Evolutionary conservation across 179 eudicot genomes (phyloP), one percentile per base, ranked within the genome.

Genomic region (Carnegiea gigantea): DNA sequence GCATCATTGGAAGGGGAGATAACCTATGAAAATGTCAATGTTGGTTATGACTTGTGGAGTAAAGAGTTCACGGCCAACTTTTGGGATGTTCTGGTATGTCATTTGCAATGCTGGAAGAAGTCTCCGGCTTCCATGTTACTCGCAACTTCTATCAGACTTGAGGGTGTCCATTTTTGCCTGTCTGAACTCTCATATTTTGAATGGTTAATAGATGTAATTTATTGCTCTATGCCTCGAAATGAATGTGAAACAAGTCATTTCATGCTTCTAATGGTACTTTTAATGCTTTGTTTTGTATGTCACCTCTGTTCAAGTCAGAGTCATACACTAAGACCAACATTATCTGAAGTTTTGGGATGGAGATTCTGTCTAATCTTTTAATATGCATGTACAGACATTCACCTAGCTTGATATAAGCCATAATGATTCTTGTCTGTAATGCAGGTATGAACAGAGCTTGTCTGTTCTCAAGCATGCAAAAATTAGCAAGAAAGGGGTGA

Each of bases 401-500:
- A 6, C 15, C 54, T 43, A n/a, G 57, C 46, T 21, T 77, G 48
- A 21, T 23, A 23, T 64, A 75, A 57, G 48, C 13, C 23, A 23
- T 64, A 75, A 57, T 75, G 81, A 84, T 80, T 48, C 49, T 77
- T 20, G 49, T 44, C 53, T 23, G 76, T 83, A 79, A 78, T 85
- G 82, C 83, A 95, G 99, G 81, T 95, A 95, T 77, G 90, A 93
- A 44, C 99, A 95, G 85, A 93, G 99, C 86, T 83, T 95, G 84
- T 90, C 93, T 18, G 98, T 95, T 60, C 88, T 95, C 36, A 90
- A 90, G 86, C 94, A 95, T 86, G 99, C 98, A 72, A 95, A 95
- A 85, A 76, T 83, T 54, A 83, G 86, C 85, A 93, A 93, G 86
- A 86, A 89, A 83, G 97, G 98, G 84, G 91, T 95, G 99, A 90